Evolutionary conservation across 139 green algal genomes (phyloP), one percentile per base, ranked within the genome.

Genomic region (Trebouxia sp.): DNA sequence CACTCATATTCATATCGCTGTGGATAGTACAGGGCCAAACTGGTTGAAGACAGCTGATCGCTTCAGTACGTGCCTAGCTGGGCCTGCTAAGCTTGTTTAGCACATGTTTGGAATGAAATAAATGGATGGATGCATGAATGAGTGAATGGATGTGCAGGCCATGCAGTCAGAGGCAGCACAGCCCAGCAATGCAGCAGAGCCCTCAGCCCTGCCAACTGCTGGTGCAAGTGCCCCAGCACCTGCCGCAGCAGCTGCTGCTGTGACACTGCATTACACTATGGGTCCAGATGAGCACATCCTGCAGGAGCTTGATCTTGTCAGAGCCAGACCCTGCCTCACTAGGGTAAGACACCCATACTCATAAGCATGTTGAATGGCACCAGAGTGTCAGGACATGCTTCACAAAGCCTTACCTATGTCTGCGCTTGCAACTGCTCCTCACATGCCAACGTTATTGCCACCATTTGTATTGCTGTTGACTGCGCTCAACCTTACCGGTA

Each of bases 301-400:
- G 32, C 62, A 72, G 32, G 62, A 72, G 62, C 62, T 72, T 12
- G 62, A 72, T n/a, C 62, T 72, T 5, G 32, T 15, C 62, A 72
- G 28, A 42, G 62, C 62, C 32, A 72, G 43, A 35, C 4, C 62
- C 12, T 42, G 32, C 32, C 62, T 72, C 32, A 72, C 62, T n/a
- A 35, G 62, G 35, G 62, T 72, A 42, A 41, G 55, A 30, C 9
- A 2, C 20, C 55, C 55, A 28, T 65, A 26, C n/a, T n/a, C n/a
- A n/a, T n/a, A n/a, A n/a, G n/a, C n/a, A n/a, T n/a, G n/a, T n/a
- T n/a, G n/a, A n/a, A n/a, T n/a, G n/a, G n/a, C n/a, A n/a, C n/a
- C n/a, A n/a, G n/a, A n/a, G n/a, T n/a, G n/a, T n/a, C n/a, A n/a
- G n/a, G n/a, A n/a, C n/a, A n/a, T n/a, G n/a, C n/a, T n/a, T n/a